Base-by-base conservation (phyloP, 108 stramenopile genomes). In the Cylindrotheca fusiformis region DNA sequence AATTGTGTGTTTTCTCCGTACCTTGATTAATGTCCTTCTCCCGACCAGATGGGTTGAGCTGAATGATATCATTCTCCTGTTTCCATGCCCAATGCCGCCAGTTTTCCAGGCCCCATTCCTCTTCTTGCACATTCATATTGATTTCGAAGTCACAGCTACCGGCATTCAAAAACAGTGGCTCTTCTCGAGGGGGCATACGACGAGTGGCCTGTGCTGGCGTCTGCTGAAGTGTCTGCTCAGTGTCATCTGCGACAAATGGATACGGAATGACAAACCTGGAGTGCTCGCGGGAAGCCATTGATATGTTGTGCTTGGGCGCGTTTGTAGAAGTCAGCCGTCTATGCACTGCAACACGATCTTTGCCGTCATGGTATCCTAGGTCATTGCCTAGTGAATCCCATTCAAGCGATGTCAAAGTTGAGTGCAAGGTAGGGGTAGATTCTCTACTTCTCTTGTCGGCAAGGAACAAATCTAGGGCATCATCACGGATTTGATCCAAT, bases 111-210 rank as follows among this genome's bases (percentile, higher is more conserved):
- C 76, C 79, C 85, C 78, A 85, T 55, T 77, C 71, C 18, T 72
- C 76, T 61, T 75, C 78, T 60, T 84, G 70, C 14, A 90, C 67
- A 65, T 88, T 59, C 41, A 95, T 50, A 30, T 76, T 85, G 24
- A 95, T 76, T 56, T 81, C 83, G 60, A 95, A 95, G 58, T 84
- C 88, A 65, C 94, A 95, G 18, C 71, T 55, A 12, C 76, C 76
- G 41, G 79, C 85, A 74, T 90, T 90, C 3, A 36, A 66, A 58
- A 85, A 79, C 41, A 84, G 63, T 10, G 55, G 36, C 60, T 82
- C 76, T 62, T 92, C 90, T 2, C 84, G 70, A 6, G 49, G 32
- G 8, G 88, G 82, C 65, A 85, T 72, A 32, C 55, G 57, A 23
- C 81, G 75, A 14, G 75, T 45, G 26, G 68, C 72, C 12, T 76